Evolutionary conservation across 2,329 filamentous ascomycete genomes (phyloP).

Genomic region (Corinectria fuckeliana): DNA sequence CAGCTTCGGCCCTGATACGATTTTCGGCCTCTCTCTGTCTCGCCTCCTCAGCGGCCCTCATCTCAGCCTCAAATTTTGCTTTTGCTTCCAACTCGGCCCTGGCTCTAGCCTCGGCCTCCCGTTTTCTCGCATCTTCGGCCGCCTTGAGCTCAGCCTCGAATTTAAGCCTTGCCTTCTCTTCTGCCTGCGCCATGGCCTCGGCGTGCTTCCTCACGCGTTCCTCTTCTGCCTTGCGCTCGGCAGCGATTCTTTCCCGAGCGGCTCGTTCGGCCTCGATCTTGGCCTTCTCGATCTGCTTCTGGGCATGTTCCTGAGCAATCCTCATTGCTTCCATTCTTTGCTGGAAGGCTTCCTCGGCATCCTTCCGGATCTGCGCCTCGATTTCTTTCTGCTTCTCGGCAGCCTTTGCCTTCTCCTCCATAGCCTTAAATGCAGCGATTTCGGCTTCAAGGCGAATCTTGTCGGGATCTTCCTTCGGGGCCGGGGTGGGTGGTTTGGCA

Average conservation of each 20-base stretch:
- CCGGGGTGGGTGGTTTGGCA: conserved; percentile 51
- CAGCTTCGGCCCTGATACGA: conserved; percentile 52
- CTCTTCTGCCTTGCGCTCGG: conserved; percentile 22
- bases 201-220: conserved; percentile 49
- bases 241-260: conserved; percentile 52
- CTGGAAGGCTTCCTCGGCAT: conserved; percentile 52
- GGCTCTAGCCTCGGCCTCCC: conserved; percentile 48
- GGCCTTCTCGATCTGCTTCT: conserved; percentile 46
- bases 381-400: conserved; percentile 52
- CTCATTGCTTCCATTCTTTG: conserved; percentile 38
- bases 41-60: conserved; percentile 52
- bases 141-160: conserved; percentile 47
- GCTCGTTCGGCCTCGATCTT: conserved; percentile 48
- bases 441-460: conserved; percentile 68
- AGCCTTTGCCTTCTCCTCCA: conserved; percentile 53
- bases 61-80: conserved; percentile 55
- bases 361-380: conserved; percentile 53
- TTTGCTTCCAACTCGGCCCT: conserved; percentile 53
- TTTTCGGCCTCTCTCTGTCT: conserved; percentile 57
- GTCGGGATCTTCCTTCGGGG: conserved; percentile 58
- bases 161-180: conserved; percentile 43
- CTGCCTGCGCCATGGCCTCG: conserved; percentile 51
- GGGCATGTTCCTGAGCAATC: conserved; percentile 20
- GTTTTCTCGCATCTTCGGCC: conserved; percentile 47
- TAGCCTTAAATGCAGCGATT: conserved; percentile 57